Base-by-base conservation (phyloP, 495 filamentous ascomycete genomes). In the Daldinia concentrica region DNA sequence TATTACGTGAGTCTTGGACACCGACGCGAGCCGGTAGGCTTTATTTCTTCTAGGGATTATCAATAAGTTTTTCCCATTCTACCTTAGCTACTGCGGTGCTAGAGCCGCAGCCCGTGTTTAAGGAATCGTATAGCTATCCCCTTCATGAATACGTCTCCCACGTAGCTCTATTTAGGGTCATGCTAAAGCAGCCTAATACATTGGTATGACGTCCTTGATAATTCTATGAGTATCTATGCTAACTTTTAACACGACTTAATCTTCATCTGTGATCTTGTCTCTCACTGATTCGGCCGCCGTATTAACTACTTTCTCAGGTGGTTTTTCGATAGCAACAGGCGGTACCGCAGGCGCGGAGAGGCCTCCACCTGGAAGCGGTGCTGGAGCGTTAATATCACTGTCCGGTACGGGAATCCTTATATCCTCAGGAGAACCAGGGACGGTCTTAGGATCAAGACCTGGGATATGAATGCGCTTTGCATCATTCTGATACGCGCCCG, bases 401-500 rank as follows among this genome's bases (percentile, higher is more conserved):
- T 77, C 84, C 27, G 91, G 88, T 2, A 95, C 92, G 0, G 92
- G 93, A 45, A 96, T 94, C 55, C 90, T 86, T 71, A 97, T 90
- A 66, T 94, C 93, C 79, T 97, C 90, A 0, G 94, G 93, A 3
- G 90, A 93, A 34, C 86, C 87, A 2, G 91, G 91, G 3, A 83
- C 78, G 12, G 77, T 77, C 50, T 67, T 79, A 5, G 82, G 83
- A 50, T 85, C 83, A 12, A 85, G 76, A 9, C 83, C 83, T 11
- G 82, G 82, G 24, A 85, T 94, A 70, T 90, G 88, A 71, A 99
- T 92, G 61, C 94, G 89, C 74, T 91, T 93, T 17, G 94, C 92
- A 77, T 93, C 91, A 78, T 99, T 99, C 79, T 97, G 94, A 77
- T 99, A 99, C 43, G 92, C 94, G 56, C 94, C 93, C 2, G 96